A percentile compares a stretch with the other conserved stretches of the same genome.
Evolutionary conservation across 1,284 basidiomycete species (phyloP).

Genomic region (Coniophora puteana): DNA sequence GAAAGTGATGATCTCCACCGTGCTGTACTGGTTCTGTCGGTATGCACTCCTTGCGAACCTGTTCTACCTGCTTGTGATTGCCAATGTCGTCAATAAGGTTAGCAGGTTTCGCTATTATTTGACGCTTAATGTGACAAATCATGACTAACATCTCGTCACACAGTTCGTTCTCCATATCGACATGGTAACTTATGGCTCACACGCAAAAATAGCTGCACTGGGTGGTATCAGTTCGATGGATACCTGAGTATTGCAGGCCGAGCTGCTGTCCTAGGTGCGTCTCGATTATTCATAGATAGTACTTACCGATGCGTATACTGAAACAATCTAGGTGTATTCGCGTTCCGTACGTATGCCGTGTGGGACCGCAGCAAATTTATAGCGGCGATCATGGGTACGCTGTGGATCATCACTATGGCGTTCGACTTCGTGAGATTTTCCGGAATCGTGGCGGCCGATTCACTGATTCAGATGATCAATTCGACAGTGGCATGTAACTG

Average conservation of each 20-base stretch:
- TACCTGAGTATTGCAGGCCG: slow-evolving; percentile 30
- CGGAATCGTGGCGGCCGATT: slow-evolving; percentile 10
- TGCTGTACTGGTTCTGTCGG: slow-evolving; percentile 32
- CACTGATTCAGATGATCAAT: no score
- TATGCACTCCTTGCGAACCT: slow-evolving; percentile 33
- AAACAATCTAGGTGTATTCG: slow-evolving; percentile 22
- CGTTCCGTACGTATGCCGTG: slow-evolving; percentile 29
- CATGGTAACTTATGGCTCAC: not conserved
- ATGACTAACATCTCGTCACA: no score
- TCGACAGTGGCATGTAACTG: slow-evolving; percentile 20
- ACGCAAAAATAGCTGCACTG: slow-evolving; percentile 33
- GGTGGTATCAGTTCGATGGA: slow-evolving; percentile 26
- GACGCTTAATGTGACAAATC: not conserved
- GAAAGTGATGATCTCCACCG: slow-evolving; percentile 26
- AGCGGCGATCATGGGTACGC: slow-evolving; percentile 19
- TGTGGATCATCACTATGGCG: slow-evolving; percentile 25
- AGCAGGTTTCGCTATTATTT: no score
- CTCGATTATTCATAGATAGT: not conserved
- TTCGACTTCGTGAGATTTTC: slow-evolving; percentile 26
- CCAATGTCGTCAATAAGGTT: slow-evolving; percentile 20
- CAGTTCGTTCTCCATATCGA: not conserved
- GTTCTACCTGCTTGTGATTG: slow-evolving; percentile 27
- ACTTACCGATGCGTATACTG: not conserved
- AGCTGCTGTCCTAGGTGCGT: slow-evolving; percentile 29
- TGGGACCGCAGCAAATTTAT: slow-evolving; percentile 23